Conservation (phyloP, 495 filamentous ascomycete genomes). For the Penicillium arizonense region DNA sequence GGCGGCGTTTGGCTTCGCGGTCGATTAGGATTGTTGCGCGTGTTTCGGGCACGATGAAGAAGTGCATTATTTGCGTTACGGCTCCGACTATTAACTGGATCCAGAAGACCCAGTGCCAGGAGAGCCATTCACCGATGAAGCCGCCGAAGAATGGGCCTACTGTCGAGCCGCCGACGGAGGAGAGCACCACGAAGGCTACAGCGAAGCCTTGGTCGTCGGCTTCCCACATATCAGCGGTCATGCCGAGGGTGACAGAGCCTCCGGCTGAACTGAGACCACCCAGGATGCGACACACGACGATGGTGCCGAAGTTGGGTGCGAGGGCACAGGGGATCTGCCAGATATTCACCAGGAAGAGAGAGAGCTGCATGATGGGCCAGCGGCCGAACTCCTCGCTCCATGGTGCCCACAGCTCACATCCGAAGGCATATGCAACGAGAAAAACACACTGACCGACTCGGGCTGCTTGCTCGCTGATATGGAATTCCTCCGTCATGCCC, state of each 20-base stretch:
- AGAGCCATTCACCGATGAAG: slow-evolving; percentile 62
- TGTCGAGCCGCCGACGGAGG: slow-evolving; percentile 71
- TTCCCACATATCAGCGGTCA: slow-evolving; percentile 81
- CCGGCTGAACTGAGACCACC: slow-evolving; percentile 73
- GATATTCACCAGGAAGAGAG: slow-evolving; percentile 68
- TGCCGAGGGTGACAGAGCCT: slow-evolving; percentile 77
- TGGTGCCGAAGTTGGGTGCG: slow-evolving; percentile 65
- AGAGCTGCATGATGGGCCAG: slow-evolving; percentile 69
- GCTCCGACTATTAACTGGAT: slow-evolving; percentile 75
- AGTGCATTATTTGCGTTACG: slow-evolving; percentile 61
- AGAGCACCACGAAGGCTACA: slow-evolving; percentile 73
- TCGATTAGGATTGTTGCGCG: slow-evolving; percentile 66
- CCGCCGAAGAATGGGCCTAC: slow-evolving; percentile 80
- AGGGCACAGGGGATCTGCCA: slow-evolving; percentile 72
- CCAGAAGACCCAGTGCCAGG: slow-evolving; percentile 82
- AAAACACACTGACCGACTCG: slow-evolving; percentile 69
- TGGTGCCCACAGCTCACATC: slow-evolving; percentile 80
- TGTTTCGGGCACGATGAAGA: slow-evolving; percentile 68
- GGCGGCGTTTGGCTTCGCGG: slow-evolving; percentile 61
- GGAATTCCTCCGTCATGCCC: slow-evolving; percentile 60
- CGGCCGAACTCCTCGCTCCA: slow-evolving; percentile 81
- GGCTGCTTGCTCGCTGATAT: slow-evolving; percentile 62
- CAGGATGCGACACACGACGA: slow-evolving; percentile 63
- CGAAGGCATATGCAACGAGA: slow-evolving; percentile 72
- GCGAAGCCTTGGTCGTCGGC: slow-evolving; percentile 63